phyloP scores from a whole-genome alignment of 495 filamentous ascomycete genomes.

The Talaromyces trachyspermus region DNA sequence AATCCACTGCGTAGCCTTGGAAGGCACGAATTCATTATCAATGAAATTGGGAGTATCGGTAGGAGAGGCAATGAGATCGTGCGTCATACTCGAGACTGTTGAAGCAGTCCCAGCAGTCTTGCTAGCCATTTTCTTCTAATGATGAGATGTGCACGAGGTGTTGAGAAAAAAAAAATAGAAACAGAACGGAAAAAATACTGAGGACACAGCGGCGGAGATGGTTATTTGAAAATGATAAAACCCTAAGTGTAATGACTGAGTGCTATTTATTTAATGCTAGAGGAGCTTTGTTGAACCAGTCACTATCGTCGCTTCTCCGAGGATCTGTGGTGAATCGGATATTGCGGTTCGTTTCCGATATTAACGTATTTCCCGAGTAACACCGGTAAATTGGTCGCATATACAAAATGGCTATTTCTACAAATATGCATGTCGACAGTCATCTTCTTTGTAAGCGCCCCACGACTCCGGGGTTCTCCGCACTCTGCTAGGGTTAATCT shows the following conservation, averaged over 20 bases:
- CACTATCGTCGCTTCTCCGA: not conserved
- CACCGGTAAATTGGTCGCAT: too few relatives aligned
- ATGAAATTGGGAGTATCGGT: not conserved
- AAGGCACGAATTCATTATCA: slow-evolving; percentile 57
- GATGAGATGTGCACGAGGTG: not conserved
- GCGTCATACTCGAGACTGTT: not conserved
- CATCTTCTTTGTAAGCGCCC: too few relatives aligned
- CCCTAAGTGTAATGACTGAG: not conserved
- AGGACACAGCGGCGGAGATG: not conserved
- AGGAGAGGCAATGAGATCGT: not conserved
- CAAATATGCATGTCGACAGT: too few relatives aligned
- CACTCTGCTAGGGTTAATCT: too few relatives aligned
- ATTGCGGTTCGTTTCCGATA: too few relatives aligned
- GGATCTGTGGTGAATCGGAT: not conserved
- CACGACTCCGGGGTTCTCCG: too few relatives aligned
- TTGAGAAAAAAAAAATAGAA: not conserved
- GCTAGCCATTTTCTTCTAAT: not conserved
- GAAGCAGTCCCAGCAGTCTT: not conserved
- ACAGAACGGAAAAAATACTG: too few relatives aligned
- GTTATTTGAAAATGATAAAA: not conserved
- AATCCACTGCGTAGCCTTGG: slow-evolving; percentile 74
- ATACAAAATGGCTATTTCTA: too few relatives aligned
- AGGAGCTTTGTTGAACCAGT: not conserved
- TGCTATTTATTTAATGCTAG: not conserved
- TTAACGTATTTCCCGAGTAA: too few relatives aligned